Evolutionary conservation across 1,139 yeast species (phyloP).

Genomic region (Yarrowia galli): DNA sequence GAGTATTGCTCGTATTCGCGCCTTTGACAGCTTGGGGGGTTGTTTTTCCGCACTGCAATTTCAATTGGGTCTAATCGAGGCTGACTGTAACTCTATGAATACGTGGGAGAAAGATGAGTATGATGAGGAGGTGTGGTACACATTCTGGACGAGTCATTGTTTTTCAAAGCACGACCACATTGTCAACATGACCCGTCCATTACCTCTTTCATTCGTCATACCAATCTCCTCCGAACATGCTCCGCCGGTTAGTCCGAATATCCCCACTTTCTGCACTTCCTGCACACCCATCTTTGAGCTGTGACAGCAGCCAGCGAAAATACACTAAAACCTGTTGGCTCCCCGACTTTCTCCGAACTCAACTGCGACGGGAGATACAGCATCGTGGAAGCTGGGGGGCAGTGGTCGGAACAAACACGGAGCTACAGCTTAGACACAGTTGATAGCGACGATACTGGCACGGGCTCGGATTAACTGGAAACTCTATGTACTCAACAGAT

Average conservation of each 20-base stretch:
- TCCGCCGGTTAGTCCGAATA: slow-evolving; percentile 26
- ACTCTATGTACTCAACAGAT: slow-evolving; percentile 28
- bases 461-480: slow-evolving; percentile 20
- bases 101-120: neutral
- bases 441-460: neutral
- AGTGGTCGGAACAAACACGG: neutral
- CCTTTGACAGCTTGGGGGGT: too few relatives aligned
- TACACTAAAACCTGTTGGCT: slow-evolving; percentile 23
- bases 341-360: slow-evolving; percentile 23
- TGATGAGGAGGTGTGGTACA: neutral
- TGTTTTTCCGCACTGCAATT: slow-evolving; percentile 18
- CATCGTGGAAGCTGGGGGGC: too few relatives aligned
- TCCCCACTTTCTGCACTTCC: slow-evolving; percentile 21
- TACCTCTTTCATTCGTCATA: neutral
- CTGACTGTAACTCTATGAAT: too few relatives aligned
- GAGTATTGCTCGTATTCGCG: too few relatives aligned
- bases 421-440: neutral
- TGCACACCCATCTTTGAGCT: neutral
- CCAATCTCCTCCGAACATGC: slow-evolving; percentile 1
- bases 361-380: neutral
- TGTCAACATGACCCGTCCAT: neutral
- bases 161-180: neutral
- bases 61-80: neutral
- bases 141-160: neutral
- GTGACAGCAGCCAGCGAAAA: slow-evolving; percentile 6